Evolutionary conservation across 345 rosid genomes (phyloP).

Genomic region (Kernera saxatilis): DNA sequence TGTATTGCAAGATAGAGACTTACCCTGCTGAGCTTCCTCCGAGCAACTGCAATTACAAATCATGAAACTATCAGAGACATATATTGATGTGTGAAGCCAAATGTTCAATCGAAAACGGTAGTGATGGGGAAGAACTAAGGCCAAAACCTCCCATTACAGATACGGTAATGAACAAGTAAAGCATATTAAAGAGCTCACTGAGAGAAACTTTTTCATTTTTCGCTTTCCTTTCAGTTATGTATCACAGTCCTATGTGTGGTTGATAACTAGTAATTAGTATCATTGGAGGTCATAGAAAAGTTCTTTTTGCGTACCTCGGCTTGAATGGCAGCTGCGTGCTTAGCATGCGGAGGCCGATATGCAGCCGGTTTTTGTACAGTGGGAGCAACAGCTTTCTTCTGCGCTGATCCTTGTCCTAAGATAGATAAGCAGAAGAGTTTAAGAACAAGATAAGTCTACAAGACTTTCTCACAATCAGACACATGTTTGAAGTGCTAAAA

Average conservation of each 20-base stretch:
- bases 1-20: conserved; percentile 30
- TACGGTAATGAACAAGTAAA: background rate
- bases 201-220: too few relatives aligned
- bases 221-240: too few relatives aligned
- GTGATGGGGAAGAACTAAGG: background rate
- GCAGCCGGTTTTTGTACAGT: conserved; percentile 71
- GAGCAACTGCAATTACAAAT: conserved; percentile 50
- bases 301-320: conserved; percentile 62
- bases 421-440: background rate
- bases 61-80: conserved; percentile 29
- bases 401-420: conserved; percentile 59
- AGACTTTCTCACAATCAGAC: background rate
- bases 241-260: too few relatives aligned
- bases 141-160: background rate
- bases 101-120: background rate
- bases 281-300: background rate
- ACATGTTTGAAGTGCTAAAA: background rate
- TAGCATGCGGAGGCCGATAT: conserved; percentile 93
- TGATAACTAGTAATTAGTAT: background rate
- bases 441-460: background rate
- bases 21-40: conserved; percentile 62
- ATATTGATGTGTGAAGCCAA: background rate
- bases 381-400: conserved; percentile 42
- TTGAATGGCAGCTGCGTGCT: conserved; percentile 64
- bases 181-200: background rate